Base-by-base conservation (phyloP, 2,329 filamentous ascomycete species). In the Nothomitra cinnamomea region DNA sequence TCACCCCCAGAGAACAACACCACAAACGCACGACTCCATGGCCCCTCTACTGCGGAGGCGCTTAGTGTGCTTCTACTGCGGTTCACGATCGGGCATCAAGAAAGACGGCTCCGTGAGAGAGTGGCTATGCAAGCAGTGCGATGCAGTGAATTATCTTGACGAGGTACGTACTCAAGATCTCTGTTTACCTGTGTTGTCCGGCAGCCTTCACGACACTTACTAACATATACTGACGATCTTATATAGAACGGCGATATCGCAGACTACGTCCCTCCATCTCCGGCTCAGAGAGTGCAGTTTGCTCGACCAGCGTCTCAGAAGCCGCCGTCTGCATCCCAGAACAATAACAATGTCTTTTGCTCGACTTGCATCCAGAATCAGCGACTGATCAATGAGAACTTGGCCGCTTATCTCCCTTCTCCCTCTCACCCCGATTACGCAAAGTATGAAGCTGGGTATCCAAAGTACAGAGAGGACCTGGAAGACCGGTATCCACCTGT, bases 401-500 rank as follows among this genome's bases (percentile, higher is more conserved):
- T 96, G 40, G 83, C 87, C 2, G 82, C 90, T 56, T 96, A 94
- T 66, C 76, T 94, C 1, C 82, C 83, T 0, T 69, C 77, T 21
- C 68, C 74, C 43, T 69, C 73, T 22, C 78, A 90, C 58, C 80
- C 85, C 0, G 74, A 83, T 52, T 87, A 89, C 64, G 70, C 69
- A 2, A 73, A 79, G 56, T 82, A 82, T 57, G 83, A 88, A 64
- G 75, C 74, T 53, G 76, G 77, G 50, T 83, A 85, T 60, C 82
- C 81, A 58, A 73, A 74, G 36, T 94, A 85, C 65, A 81, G 82
- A 57, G 75, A 73, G 57, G 75, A 81, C 52, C 73, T 95, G 17
- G 89, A 95, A 69, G 73, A 79, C 61, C 78, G 84, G 51, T 96
- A 95, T 63, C 92, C 92, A 0, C 87, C 92, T 63, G 83, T 95